Conservation (phyloP, 1,284 basidiomycete genomes). For the Microbotryomycetes sp. region DNA sequence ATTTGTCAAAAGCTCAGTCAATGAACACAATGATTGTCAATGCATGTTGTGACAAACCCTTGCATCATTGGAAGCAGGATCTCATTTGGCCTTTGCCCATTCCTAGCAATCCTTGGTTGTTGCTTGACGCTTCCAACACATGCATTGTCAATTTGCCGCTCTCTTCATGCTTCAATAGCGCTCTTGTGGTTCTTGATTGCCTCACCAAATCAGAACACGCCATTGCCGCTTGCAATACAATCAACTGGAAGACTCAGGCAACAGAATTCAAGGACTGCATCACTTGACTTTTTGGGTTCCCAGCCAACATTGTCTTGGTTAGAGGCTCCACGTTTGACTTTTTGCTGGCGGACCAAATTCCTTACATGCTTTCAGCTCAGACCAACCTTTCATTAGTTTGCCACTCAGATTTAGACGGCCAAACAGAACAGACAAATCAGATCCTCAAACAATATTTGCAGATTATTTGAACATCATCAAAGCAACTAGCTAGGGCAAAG, state of each 20-base stretch:
- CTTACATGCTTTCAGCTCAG: slow-evolving; percentile 20
- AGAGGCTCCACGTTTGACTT: slow-evolving; percentile 38
- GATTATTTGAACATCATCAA: slow-evolving; percentile 21
- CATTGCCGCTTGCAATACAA: slow-evolving; percentile 36
- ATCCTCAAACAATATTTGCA: slow-evolving; percentile 44
- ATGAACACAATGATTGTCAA: slow-evolving; percentile 45
- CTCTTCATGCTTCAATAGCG: slow-evolving; percentile 43
- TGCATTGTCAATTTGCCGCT: slow-evolving; percentile 47
- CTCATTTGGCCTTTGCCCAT: slow-evolving; percentile 43
- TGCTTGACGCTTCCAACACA: slow-evolving; percentile 49
- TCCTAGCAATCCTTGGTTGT: slow-evolving; percentile 43
- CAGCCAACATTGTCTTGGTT: slow-evolving; percentile 37
- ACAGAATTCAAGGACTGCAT: slow-evolving; percentile 22
- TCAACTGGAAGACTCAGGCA: slow-evolving; percentile 8
- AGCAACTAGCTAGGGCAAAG: slow-evolving; percentile 36
- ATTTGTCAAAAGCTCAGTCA: slow-evolving; percentile 33
- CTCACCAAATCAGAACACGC: slow-evolving; percentile 47
- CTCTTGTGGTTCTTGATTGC: slow-evolving; percentile 47
- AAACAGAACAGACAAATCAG: slow-evolving; percentile 48
- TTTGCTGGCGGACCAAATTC: slow-evolving; percentile 37
- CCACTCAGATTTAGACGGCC: slow-evolving; percentile 38
- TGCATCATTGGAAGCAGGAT: slow-evolving; percentile 38
- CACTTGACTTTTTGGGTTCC: slow-evolving; percentile 18
- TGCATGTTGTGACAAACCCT: slow-evolving; percentile 45
- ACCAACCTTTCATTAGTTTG: slow-evolving; percentile 38